A percentile compares a stretch with the other conserved stretches of the same genome.
These are phyloP conservation scores for Amyloporia xantha DNA, from an alignment of 768 basidiomycete species.

Conservation along the genomic window DNA sequence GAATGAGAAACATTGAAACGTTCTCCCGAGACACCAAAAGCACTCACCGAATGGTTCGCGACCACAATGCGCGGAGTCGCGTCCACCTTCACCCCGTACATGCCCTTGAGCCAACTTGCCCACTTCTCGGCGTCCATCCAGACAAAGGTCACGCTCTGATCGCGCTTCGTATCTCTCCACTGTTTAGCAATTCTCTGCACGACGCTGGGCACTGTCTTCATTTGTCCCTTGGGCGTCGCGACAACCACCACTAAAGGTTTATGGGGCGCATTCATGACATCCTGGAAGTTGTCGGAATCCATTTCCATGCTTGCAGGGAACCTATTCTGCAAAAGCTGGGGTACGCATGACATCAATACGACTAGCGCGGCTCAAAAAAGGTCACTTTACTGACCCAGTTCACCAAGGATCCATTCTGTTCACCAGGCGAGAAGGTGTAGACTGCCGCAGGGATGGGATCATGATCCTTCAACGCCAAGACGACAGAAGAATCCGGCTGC, in stretches of 20 bases:
- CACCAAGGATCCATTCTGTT: conserved; percentile 8
- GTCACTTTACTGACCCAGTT: conserved; percentile 19
- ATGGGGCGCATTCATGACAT: conserved; percentile 77
- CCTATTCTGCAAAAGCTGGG: conserved; percentile 39
- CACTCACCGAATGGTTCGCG: conserved; percentile 71
- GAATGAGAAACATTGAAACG: background rate
- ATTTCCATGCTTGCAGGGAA: conserved; percentile 73
- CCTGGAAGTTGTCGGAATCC: conserved; percentile 71
- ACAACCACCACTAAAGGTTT: conserved; percentile 75
- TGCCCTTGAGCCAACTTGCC: conserved; percentile 85
- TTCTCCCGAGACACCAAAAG: background rate
- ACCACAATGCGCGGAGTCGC: conserved; percentile 49
- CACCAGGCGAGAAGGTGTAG: conserved; percentile 20
- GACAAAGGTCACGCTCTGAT: conserved; percentile 66
- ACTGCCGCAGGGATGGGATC: conserved; percentile 43
- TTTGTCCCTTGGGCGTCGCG: conserved; percentile 32
- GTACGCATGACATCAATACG: background rate
- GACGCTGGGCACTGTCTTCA: conserved; percentile 35
- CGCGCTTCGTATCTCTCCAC: conserved; percentile 26
- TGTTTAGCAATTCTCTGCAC: conserved; percentile 53
- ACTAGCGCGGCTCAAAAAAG: background rate
- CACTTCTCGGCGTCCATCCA: conserved; percentile 88
- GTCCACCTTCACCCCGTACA: conserved; percentile 62
- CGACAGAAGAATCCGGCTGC: conserved; percentile 28
- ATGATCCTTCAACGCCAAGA: conserved; percentile 64